Conservation (phyloP, 1,284 basidiomycete genomes). For the Pyrrhoderma noxium region DNA sequence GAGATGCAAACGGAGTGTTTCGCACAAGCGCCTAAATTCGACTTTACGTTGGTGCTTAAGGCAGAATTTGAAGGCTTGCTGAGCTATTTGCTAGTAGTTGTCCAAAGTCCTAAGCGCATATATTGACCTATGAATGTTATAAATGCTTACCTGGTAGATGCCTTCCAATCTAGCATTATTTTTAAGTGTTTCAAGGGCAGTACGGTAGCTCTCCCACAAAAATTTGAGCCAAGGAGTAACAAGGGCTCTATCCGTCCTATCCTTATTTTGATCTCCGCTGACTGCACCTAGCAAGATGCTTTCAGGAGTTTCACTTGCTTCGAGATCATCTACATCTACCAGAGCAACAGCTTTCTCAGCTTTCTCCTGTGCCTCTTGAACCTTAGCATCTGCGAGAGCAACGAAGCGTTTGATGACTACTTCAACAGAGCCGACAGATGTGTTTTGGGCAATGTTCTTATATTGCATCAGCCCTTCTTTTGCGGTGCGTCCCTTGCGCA, state of each 20-base stretch:
- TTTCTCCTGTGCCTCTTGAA: slow-evolving; percentile 81
- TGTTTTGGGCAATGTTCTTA: slow-evolving; percentile 95
- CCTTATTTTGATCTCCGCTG: slow-evolving; percentile 87
- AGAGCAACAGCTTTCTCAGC: slow-evolving; percentile 60
- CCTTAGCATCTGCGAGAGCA: slow-evolving; percentile 80
- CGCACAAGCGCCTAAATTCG: slow-evolving; percentile 96
- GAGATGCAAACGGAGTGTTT: slow-evolving; percentile 93
- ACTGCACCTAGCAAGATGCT: slow-evolving; percentile 85
- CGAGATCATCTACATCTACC: slow-evolving; percentile 80
- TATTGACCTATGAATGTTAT: neutral
- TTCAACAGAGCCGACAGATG: slow-evolving; percentile 88
- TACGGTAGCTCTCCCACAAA: slow-evolving; percentile 97
- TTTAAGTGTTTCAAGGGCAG: slow-evolving; percentile 92
- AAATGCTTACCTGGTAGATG: slow-evolving; percentile 79
- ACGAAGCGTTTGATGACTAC: slow-evolving; percentile 88
- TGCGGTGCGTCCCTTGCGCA: slow-evolving; percentile 89
- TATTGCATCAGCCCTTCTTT: slow-evolving; percentile 96
- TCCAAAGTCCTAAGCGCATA: neutral
- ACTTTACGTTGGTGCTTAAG: slow-evolving; percentile 91
- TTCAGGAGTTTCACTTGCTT: slow-evolving; percentile 89
- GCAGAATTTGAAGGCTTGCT: slow-evolving; percentile 97
- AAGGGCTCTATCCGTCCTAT: slow-evolving; percentile 91
- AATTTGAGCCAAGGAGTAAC: slow-evolving; percentile 99
- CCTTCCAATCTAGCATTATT: slow-evolving; percentile 93
- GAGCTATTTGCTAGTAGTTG: slow-evolving; percentile 77